A percentile compares a stretch with the other conserved stretches of the same genome.
These are phyloP conservation scores for Akebia trifoliata DNA, from an alignment of 164 flowering plant genomes.

Conservation along the genomic window DNA sequence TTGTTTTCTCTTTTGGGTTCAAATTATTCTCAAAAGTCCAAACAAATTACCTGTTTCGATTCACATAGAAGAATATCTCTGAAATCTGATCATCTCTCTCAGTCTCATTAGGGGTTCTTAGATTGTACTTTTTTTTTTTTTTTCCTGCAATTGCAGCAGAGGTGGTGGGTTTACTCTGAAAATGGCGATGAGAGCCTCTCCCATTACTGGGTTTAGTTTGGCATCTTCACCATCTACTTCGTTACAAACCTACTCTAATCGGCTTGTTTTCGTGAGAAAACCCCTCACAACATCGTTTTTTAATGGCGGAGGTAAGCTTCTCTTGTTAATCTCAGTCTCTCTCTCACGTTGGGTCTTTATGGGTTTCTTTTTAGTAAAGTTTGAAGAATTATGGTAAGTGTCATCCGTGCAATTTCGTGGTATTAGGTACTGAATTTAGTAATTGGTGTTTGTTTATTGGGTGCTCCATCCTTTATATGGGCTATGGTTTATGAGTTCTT, in stretches of 20 bases:
- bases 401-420: background rate
- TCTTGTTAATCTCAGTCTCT: no score
- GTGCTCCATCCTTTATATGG: background rate
- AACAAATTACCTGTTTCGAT: no score
- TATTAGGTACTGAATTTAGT: no score
- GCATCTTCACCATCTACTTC: slow-evolving; percentile 27
- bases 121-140: no score
- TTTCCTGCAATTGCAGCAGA: background rate
- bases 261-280: slow-evolving; percentile 16
- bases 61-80: no score
- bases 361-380: background rate
- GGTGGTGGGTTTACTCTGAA: slow-evolving; percentile 13
- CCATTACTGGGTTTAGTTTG: slow-evolving; percentile 25
- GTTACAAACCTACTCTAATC: slow-evolving; percentile 20
- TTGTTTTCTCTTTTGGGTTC: no score
- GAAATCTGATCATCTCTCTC: no score
- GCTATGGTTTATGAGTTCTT: background rate
- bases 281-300: slow-evolving; percentile 26
- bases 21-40: no score
- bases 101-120: no score
- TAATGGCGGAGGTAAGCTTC: slow-evolving; percentile 30
- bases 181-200: slow-evolving; percentile 32
- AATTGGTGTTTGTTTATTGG: no score
- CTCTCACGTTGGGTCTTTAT: no score
- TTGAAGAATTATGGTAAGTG: background rate